These are phyloP conservation scores for Dioszegia aurantiaca DNA, from an alignment of 768 basidiomycete genomes.

Conservation along the genomic window DNA sequence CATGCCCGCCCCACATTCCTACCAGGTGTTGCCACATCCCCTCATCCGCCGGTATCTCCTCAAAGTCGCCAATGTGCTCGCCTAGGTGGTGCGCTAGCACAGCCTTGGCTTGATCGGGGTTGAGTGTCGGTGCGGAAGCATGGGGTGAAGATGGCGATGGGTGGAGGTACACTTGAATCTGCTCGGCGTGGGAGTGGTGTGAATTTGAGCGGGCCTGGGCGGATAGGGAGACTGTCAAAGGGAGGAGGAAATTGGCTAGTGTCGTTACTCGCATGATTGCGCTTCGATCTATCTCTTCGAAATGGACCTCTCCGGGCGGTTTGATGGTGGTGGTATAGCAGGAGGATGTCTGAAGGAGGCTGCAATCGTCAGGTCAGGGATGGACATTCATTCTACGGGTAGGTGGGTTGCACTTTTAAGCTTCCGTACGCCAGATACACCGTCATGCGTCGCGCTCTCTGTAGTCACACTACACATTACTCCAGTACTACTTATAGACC, in stretches of 20 bases:
- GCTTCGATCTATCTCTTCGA: no score
- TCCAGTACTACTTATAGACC: no score
- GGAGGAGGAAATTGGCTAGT: conserved; percentile 5
- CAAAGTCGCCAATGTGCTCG: conserved; percentile 35
- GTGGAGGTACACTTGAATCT: conserved; percentile 47
- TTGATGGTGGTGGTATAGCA: no score
- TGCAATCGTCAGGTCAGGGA: no score
- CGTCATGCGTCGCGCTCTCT: no score
- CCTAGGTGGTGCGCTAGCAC: conserved; percentile 46
- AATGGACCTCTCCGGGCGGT: no score
- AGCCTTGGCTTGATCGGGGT: conserved; percentile 44
- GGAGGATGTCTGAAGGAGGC: no score
- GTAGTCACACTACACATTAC: no score
- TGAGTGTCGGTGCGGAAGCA: conserved; percentile 36
- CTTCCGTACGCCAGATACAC: no score
- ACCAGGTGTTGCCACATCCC: conserved; percentile 42
- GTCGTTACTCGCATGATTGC: conserved; percentile 12
- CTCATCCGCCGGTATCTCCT: conserved; percentile 46
- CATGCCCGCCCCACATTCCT: conserved; percentile 22
- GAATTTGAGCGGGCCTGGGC: conserved; percentile 7
- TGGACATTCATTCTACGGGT: no score
- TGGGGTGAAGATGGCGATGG: conserved; percentile 33
- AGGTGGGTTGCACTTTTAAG: no score
- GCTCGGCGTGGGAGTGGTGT: conserved; percentile 24
- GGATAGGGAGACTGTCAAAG: neutral